phyloP scores from a whole-genome alignment of 805 yeast species.

The Candida parachauliodes region DNA sequence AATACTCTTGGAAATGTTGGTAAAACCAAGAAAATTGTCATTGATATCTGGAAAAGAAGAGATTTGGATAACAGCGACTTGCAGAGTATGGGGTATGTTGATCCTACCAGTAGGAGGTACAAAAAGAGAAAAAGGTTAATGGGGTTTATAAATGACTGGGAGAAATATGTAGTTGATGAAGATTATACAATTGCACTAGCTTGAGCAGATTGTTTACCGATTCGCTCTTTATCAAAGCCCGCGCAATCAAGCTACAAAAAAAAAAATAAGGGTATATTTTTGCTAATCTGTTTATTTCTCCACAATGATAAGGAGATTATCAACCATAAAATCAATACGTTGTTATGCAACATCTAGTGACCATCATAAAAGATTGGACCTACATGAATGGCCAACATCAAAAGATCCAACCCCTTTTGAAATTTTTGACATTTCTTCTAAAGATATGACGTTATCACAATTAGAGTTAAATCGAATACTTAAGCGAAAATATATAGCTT shows the following conservation, averaged over 20 bases:
- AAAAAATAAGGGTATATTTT: conserved; percentile 2
- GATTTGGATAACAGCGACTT: conserved; percentile 21
- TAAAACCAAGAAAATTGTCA: conserved; percentile 19
- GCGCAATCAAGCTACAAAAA: neutral
- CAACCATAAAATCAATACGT: neutral
- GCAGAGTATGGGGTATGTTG: conserved; percentile 15
- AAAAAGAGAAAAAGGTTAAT: conserved; percentile 13
- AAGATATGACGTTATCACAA: conserved; percentile 41
- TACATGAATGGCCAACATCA: conserved; percentile 56
- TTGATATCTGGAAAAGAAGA: conserved; percentile 26
- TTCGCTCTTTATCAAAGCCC: neutral
- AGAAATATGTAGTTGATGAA: conserved; percentile 24
- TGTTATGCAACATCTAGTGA: conserved; percentile 18
- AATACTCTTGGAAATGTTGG: conserved; percentile 26
- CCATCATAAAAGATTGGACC: conserved; percentile 21
- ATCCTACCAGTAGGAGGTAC: conserved; percentile 3
- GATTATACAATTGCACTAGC: conserved; percentile 22
- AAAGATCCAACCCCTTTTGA: conserved; percentile 68
- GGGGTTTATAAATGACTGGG: conserved; percentile 28
- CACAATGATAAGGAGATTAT: conserved; percentile 1
- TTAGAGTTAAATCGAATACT: conserved; percentile 49
- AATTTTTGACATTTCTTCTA: conserved; percentile 39
- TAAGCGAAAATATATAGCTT: conserved; percentile 28
- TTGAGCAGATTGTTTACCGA: too few relatives aligned
- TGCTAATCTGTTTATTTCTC: neutral